Evolutionary conservation across 2,329 filamentous ascomycete genomes (phyloP), one percentile per base, ranked within the genome.

Genomic region (Colletotrichum sp.): DNA sequence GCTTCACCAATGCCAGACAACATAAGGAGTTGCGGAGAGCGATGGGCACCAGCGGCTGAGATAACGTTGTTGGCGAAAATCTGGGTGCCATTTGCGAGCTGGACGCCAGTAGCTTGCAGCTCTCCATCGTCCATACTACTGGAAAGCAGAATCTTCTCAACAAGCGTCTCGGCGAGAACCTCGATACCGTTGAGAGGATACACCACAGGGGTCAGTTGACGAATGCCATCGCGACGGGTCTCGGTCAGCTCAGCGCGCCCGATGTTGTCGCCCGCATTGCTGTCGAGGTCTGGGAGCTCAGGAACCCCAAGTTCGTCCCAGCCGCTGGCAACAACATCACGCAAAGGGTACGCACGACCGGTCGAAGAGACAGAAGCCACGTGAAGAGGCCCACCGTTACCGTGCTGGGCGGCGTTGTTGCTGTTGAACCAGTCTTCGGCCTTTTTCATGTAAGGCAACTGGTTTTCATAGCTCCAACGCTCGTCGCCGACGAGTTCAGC

Each of bases 1-100:
- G 82, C 83, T 9, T 87, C 84, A 1, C 89, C 89, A 32, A 91
- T 88, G 0, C 89, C 89, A 10, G 89, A 90, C n/a, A 88, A 87
- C 78, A 89, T 85, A 6, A 91, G 84, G 48, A 91, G 86, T 24
- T 85, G 85, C 2, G 89, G 88, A 52, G 87, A 88, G 79, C 87
- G 88, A 79, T 89, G 90, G 18, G 88, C 83, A 3, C 89, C 89
- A 4, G 84, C 85, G 15, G 84, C 85, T 13, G 89, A 80, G 6
- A 89, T 83, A 78, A 88, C 77, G 69, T 85, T 79, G n/a, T 80
- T 78, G 69, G 81, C 78, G 3, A 55, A 62, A 15, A 72, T 68
- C 10, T 66, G 30, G 15, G 80, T 72, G 1, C 83, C 81, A 15
- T 83, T 75, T 1, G 80, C 78, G 2, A 82, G 71, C 21, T 83